Percentiles rank a stretch among this genome's conserved stretches.
Conservation (phyloP, 2,329 filamentous ascomycete genomes). For the Paecilomyces dactylethromorphus region DNA sequence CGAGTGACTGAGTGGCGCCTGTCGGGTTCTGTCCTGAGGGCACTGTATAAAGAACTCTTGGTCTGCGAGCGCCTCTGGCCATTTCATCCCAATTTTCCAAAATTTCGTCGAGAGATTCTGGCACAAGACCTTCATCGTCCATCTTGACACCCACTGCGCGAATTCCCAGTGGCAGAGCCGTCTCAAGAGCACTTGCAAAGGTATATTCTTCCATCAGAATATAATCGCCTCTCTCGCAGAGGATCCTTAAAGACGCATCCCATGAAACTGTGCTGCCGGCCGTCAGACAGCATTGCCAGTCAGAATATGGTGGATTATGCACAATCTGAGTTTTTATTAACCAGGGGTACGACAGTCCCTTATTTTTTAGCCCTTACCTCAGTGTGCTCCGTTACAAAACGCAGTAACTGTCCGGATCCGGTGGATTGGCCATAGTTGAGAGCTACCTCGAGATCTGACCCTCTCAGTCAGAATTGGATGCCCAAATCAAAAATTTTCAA, state of each 20-base stretch:
- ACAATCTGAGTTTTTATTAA: conserved; percentile 49
- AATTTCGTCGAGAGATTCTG: conserved; percentile 56
- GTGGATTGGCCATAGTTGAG: conserved; percentile 90
- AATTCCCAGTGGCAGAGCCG: conserved; percentile 57
- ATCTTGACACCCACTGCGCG: conserved; percentile 56
- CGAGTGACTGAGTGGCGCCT: conserved; percentile 67
- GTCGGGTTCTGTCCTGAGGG: conserved; percentile 88
- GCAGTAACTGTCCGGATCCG: conserved; percentile 78
- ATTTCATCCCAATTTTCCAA: conserved; percentile 59
- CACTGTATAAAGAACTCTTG: conserved; percentile 63
- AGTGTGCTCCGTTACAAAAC: conserved; percentile 91
- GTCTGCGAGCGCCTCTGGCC: conserved; percentile 54
- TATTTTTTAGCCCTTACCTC: conserved; percentile 45
- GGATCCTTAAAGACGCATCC: conserved; percentile 77
- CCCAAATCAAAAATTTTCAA: not conserved
- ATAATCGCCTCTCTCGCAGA: conserved; percentile 68
- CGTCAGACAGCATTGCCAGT: conserved; percentile 81
- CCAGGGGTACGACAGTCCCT: not conserved
- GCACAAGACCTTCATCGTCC: conserved; percentile 60
- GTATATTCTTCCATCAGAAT: conserved; percentile 87
- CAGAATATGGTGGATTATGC: conserved; percentile 76
- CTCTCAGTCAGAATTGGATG: conserved; percentile 5
- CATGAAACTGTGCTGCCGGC: conserved; percentile 80
- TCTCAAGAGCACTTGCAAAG: conserved; percentile 70
- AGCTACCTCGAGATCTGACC: conserved; percentile 70